These are phyloP conservation scores for Ganoderma lucidum DNA, from an alignment of 1,284 basidiomycete genomes.

Conservation along the genomic window DNA sequence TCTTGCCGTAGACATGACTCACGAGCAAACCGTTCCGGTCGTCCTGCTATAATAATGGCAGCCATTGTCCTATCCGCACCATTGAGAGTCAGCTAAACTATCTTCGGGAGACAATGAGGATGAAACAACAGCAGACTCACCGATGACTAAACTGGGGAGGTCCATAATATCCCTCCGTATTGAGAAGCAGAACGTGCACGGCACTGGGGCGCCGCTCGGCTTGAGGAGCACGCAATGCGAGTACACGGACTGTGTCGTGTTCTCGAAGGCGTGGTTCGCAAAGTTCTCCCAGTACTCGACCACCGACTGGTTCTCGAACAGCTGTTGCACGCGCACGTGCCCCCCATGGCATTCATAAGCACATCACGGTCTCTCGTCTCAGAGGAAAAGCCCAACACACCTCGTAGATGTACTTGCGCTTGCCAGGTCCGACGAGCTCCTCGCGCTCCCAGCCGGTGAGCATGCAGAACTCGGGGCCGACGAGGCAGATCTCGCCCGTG, in stretches of 20 bases:
- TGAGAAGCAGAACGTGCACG: conserved; percentile 92
- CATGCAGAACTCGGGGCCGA: conserved; percentile 96
- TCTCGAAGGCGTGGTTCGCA: conserved; percentile 94
- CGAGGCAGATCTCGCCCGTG: conserved; percentile 97
- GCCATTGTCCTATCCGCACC: conserved; percentile 68
- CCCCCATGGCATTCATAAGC: conserved; percentile 7
- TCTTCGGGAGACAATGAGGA: background rate
- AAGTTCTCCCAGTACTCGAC: conserved; percentile 98
- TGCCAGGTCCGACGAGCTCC: conserved; percentile 80
- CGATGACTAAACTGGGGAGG: conserved; percentile 87
- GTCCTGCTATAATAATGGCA: conserved; percentile 64
- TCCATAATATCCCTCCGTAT: conserved; percentile 92
- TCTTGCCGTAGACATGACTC: background rate
- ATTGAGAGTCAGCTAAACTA: background rate
- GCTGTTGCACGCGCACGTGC: conserved; percentile 47
- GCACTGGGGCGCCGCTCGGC: conserved; percentile 83
- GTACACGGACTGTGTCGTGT: conserved; percentile 94
- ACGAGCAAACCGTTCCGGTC: background rate
- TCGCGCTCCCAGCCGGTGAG: conserved; percentile 90
- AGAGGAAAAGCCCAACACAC: conserved; percentile 48
- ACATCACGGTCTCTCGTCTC: background rate
- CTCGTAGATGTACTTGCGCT: conserved; percentile 91
- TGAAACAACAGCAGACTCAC: conserved; percentile 45
- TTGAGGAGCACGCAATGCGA: conserved; percentile 89
- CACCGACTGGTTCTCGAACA: conserved; percentile 90